Conservation (phyloP, 495 filamentous ascomycete species). For the Lepraria neglecta region DNA sequence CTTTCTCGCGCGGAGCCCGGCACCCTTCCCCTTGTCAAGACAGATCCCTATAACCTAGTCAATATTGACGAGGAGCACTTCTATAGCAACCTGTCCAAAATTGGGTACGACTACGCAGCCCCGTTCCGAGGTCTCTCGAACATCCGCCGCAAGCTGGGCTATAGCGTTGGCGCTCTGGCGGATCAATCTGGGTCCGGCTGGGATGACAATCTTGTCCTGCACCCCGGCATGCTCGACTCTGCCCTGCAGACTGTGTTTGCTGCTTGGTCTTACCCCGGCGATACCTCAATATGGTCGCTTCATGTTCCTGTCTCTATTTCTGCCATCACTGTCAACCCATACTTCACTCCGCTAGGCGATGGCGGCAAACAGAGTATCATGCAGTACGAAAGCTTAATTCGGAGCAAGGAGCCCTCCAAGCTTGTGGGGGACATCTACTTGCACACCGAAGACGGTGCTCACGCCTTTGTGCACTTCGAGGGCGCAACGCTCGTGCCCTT, state of each 20-base stretch:
- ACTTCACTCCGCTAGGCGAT: neutral
- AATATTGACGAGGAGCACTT: constrained; percentile 35
- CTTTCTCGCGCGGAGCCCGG: neutral
- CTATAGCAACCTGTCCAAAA: constrained; percentile 40
- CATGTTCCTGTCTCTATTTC: constrained; percentile 32
- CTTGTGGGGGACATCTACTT: constrained; percentile 30
- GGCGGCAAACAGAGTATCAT: constrained; percentile 7
- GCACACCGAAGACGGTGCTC: constrained; percentile 13
- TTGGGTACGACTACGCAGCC: constrained; percentile 39
- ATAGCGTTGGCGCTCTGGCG: neutral
- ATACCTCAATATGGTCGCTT: constrained; percentile 30
- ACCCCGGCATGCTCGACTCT: constrained; percentile 31
- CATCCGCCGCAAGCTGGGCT: constrained; percentile 20
- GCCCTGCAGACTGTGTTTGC: constrained; percentile 39
- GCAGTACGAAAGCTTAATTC: constrained; percentile 9
- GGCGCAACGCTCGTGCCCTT: constrained; percentile 20
- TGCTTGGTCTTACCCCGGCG: constrained; percentile 36
- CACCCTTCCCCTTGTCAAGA: neutral
- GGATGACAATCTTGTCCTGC: constrained; percentile 30
- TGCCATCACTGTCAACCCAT: constrained; percentile 28
- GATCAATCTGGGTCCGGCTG: neutral
- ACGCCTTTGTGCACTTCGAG: constrained; percentile 31
- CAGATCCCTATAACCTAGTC: constrained; percentile 29
- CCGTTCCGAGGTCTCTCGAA: constrained; percentile 38
- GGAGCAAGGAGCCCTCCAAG: constrained; percentile 19